These are phyloP conservation scores for Erysiphe pulchra DNA, from an alignment of 2,329 filamentous ascomycete species.

Conservation along the genomic window DNA sequence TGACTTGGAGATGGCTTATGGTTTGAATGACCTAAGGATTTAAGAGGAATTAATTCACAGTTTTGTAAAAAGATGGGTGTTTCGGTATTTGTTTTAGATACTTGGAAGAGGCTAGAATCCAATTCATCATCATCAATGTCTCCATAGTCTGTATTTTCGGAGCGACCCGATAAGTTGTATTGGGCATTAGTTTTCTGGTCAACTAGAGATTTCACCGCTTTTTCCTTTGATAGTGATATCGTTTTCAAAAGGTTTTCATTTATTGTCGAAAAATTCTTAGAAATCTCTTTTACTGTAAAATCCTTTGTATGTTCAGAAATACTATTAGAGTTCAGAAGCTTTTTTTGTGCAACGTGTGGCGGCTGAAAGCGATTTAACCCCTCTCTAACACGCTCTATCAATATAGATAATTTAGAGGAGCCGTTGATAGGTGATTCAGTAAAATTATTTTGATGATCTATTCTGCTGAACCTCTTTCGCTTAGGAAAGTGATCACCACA, in stretches of 20 bases:
- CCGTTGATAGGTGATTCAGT: slow-evolving; percentile 19
- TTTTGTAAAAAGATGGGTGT: background rate
- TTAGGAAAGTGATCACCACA: slow-evolving; percentile 50
- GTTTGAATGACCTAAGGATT: background rate
- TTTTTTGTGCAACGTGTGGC: background rate
- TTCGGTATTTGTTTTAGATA: slow-evolving; percentile 21
- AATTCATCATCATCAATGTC: slow-evolving; percentile 27
- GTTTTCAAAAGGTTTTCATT: background rate
- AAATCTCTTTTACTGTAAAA: background rate
- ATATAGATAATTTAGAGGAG: slow-evolving; percentile 28
- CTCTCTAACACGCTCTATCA: slow-evolving; percentile 40
- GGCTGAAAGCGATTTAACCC: slow-evolving; percentile 16
- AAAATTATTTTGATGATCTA: slow-evolving; percentile 17
- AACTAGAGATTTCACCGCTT: background rate
- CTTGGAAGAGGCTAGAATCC: slow-evolving; percentile 19
- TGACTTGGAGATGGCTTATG: background rate
- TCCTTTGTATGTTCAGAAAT: background rate
- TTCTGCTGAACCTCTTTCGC: slow-evolving; percentile 24
- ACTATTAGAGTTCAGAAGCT: background rate
- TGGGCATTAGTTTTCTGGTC: background rate
- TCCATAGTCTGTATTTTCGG: slow-evolving; percentile 10
- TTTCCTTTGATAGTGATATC: background rate
- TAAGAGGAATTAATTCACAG: background rate
- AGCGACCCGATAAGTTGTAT: background rate
- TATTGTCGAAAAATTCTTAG: background rate